These are phyloP conservation scores for Neolentinus lepideus DNA, from an alignment of 1,284 basidiomycete species.

Conservation along the genomic window DNA sequence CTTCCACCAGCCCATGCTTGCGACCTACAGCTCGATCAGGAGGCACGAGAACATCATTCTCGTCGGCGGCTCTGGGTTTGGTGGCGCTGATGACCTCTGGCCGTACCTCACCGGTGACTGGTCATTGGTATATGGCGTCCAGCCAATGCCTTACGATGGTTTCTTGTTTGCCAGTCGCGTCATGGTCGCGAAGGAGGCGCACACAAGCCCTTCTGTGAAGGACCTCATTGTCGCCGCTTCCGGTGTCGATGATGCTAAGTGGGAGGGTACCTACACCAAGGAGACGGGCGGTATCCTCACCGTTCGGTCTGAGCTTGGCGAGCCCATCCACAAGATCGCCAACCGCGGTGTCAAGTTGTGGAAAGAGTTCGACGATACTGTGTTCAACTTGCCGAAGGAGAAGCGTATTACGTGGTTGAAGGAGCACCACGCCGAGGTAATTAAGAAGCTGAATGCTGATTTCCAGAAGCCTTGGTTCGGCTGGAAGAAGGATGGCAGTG, in stretches of 20 bases:
- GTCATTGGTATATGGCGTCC: slow-evolving; percentile 80
- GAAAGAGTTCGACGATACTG: slow-evolving; percentile 96
- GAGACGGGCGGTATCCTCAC: slow-evolving; percentile 96
- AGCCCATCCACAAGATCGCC: slow-evolving; percentile 98
- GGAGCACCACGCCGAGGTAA: slow-evolving; percentile 85
- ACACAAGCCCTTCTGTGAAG: slow-evolving; percentile 92
- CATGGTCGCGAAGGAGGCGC: slow-evolving; percentile 98
- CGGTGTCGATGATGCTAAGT: slow-evolving; percentile 87
- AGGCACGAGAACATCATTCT: slow-evolving; percentile 86
- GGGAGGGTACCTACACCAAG: slow-evolving; percentile 95
- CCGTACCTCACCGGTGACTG: slow-evolving; percentile 97
- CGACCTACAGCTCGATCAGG: slow-evolving; percentile 88
- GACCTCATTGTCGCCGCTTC: slow-evolving; percentile 91
- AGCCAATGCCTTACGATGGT: slow-evolving; percentile 99
- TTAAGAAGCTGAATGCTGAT: slow-evolving; percentile 89
- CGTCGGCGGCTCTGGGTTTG: slow-evolving; percentile 96
- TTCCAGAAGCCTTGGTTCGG: slow-evolving; percentile 98
- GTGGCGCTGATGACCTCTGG: slow-evolving; percentile 93
- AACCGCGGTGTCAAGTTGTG: slow-evolving; percentile 95
- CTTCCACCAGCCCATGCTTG: slow-evolving; percentile 93
- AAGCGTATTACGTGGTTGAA: slow-evolving; percentile 87
- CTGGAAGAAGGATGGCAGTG: slow-evolving; percentile 84
- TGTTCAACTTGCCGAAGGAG: slow-evolving; percentile 93
- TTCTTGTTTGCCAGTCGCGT: slow-evolving; percentile 94
- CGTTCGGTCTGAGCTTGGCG: slow-evolving; percentile 95